These are phyloP conservation scores for Papiliotrema nemorosa DNA, from an alignment of 1,284 basidiomycete genomes.

Conservation along the genomic window DNA sequence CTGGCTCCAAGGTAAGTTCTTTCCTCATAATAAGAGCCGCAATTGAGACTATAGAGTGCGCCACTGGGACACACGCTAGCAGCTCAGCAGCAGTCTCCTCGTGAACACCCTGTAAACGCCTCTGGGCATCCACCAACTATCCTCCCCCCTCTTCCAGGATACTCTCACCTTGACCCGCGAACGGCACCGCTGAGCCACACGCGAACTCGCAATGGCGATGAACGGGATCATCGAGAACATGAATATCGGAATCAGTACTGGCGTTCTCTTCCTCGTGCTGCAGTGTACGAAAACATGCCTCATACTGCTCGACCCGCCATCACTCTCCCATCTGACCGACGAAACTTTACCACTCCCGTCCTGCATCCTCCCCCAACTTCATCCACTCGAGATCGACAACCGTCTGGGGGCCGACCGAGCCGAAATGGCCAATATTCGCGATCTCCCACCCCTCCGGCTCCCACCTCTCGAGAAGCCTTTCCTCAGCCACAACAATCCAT, in stretches of 20 bases:
- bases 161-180: slow-evolving; percentile 31
- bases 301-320: slow-evolving; percentile 7
- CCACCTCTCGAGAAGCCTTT: neutral
- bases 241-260: slow-evolving; percentile 33
- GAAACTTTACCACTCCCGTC: slow-evolving; percentile 28
- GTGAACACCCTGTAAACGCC: slow-evolving; percentile 39
- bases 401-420: neutral
- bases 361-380: slow-evolving; percentile 3
- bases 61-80: slow-evolving; percentile 40
- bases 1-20: slow-evolving; percentile 36
- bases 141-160: slow-evolving; percentile 28
- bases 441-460: slow-evolving; percentile 15
- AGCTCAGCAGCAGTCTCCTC: slow-evolving; percentile 37
- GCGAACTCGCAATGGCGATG: slow-evolving; percentile 18
- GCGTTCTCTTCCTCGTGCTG: slow-evolving; percentile 2
- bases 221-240: slow-evolving; percentile 17
- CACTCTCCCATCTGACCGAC: slow-evolving; percentile 12
- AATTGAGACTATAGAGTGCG: slow-evolving; percentile 32
- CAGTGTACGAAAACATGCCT: slow-evolving; percentile 5
- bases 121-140: slow-evolving; percentile 34
- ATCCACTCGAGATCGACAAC: slow-evolving; percentile 2
- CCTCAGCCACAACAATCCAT: slow-evolving; percentile 16
- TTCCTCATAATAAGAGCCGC: too few relatives aligned
- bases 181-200: slow-evolving; percentile 30
- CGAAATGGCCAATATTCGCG: slow-evolving; percentile 17